Conservation (phyloP, 345 rosid species). For the Carallia pectinifolia region DNA sequence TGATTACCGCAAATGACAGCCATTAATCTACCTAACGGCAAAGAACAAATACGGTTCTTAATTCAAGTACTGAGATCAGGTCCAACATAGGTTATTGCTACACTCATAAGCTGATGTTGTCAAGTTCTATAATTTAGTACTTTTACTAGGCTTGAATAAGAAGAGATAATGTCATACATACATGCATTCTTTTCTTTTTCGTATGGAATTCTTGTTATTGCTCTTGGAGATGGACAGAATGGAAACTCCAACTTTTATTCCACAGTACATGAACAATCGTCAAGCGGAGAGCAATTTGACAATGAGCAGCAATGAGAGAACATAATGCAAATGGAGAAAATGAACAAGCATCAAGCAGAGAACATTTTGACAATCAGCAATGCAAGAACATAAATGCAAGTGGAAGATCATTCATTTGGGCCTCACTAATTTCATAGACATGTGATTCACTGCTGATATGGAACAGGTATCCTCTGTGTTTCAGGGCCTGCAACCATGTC, state of each 20-base stretch:
- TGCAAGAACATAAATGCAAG: neutral
- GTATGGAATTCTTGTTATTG: too few species aligned
- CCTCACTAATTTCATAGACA: neutral
- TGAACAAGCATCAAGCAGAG: neutral
- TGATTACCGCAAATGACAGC: too few species aligned
- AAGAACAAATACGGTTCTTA: too few species aligned
- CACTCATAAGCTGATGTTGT: too few species aligned
- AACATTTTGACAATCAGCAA: neutral
- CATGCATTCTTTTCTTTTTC: too few species aligned
- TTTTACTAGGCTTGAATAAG: too few species aligned
- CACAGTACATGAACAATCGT: neutral
- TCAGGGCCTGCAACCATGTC: conserved; percentile 63
- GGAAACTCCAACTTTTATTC: conserved; percentile 11
- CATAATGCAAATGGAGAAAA: neutral
- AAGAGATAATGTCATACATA: too few species aligned
- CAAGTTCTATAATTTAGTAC: too few species aligned
- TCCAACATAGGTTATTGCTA: too few species aligned
- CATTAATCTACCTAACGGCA: too few species aligned
- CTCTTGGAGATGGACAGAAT: neutral
- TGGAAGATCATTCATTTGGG: neutral
- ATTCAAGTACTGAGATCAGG: too few species aligned
- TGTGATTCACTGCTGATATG: conserved; percentile 25
- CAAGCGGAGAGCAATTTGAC: neutral
- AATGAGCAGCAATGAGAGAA: neutral
- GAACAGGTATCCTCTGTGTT: conserved; percentile 42